Percentiles rank a stretch among this genome's conserved stretches.
Evolutionary conservation across 192 early-diverging fungal genomes (phyloP).

Genomic region (Paraglomus occultum): DNA sequence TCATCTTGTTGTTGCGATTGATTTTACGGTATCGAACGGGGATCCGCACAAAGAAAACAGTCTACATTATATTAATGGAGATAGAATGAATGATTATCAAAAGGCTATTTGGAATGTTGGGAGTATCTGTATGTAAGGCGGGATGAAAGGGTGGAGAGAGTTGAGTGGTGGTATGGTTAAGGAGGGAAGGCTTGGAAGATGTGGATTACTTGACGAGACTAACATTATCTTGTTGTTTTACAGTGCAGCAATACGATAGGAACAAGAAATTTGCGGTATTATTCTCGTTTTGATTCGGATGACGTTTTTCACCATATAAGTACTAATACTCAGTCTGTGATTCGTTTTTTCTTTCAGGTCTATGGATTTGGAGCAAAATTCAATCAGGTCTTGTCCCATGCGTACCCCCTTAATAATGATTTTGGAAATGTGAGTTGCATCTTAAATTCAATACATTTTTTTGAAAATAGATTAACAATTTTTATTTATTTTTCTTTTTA

Average conservation of each 20-base stretch:
- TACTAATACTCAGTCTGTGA: no score
- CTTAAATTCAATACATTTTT: not conserved
- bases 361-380: constrained; percentile 58
- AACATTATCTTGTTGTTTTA: not conserved
- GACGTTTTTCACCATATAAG: no score
- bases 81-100: constrained; percentile 47
- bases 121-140: constrained; percentile 27
- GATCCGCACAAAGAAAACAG: constrained; percentile 46
- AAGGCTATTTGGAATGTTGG: constrained; percentile 49
- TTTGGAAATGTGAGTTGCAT: constrained; percentile 28
- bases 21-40: constrained; percentile 57
- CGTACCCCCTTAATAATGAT: constrained; percentile 47
- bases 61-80: constrained; percentile 44
- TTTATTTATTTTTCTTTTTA: constrained; percentile 29
- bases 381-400: constrained; percentile 42
- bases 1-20: constrained; percentile 48
- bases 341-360: constrained; percentile 14
- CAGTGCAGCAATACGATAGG: constrained; percentile 49
- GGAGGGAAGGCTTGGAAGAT: no score
- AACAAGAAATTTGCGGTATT: constrained; percentile 46
- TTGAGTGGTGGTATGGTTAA: no score
- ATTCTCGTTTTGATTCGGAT: not conserved
- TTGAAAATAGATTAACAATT: not conserved
- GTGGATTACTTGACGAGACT: no score
- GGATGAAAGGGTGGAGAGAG: no score